A percentile compares a stretch with the other conserved stretches of the same genome.
Evolutionary conservation across 345 rosid species (phyloP).

Genomic region (Ceriops tagal): DNA sequence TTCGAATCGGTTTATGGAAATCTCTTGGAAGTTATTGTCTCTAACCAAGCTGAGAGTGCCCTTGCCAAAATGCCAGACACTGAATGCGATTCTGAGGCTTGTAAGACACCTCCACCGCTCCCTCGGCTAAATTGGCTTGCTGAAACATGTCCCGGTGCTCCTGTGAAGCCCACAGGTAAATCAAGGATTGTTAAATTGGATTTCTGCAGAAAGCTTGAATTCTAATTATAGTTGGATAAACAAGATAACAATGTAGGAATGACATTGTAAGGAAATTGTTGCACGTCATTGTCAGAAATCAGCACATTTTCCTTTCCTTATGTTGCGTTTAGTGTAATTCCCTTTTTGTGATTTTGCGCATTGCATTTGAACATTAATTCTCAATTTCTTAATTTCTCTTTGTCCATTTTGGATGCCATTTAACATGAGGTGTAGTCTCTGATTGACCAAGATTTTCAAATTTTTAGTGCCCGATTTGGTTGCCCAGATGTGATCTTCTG

Average conservation of each 20-base stretch:
- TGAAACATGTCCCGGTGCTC: constrained; percentile 61
- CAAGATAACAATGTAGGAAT: constrained; percentile 12
- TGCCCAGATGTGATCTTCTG: no score
- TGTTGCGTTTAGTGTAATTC: constrained; percentile 4
- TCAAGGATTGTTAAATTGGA: constrained; percentile 44
- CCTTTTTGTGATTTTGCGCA: not conserved
- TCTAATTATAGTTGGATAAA: constrained; percentile 25
- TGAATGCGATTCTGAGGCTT: constrained; percentile 31
- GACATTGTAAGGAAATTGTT: constrained; percentile 27
- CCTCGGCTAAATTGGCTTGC: constrained; percentile 37
- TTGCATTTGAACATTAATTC: no score
- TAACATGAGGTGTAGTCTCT: no score
- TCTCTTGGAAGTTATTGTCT: constrained; percentile 49
- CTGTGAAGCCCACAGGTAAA: constrained; percentile 37
- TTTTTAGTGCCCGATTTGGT: no score
- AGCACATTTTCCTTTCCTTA: constrained; percentile 12
- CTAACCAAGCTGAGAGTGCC: constrained; percentile 35
- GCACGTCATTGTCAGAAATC: constrained; percentile 8
- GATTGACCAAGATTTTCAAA: no score
- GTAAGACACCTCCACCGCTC: constrained; percentile 41
- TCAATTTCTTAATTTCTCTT: no score
- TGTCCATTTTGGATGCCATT: no score
- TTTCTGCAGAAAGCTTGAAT: constrained; percentile 55
- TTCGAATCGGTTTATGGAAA: constrained; percentile 47
- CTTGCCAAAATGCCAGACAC: constrained; percentile 24